These are phyloP conservation scores for Gossypium turneri DNA, from an alignment of 345 rosid species.

Conservation along the genomic window DNA sequence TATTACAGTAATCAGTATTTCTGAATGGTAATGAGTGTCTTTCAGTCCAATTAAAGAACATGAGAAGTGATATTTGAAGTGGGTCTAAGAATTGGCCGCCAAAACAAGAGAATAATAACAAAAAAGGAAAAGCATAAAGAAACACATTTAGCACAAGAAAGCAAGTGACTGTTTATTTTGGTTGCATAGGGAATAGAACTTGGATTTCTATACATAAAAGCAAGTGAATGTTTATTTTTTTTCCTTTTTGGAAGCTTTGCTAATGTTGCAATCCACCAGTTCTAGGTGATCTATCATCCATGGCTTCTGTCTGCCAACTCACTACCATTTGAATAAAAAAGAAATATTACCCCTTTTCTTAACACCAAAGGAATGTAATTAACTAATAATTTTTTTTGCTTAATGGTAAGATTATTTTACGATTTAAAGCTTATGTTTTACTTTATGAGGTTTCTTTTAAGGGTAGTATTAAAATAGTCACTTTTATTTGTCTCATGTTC, in stretches of 20 bases:
- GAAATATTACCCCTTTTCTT: conserved; percentile 29
- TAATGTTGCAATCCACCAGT: conserved; percentile 26
- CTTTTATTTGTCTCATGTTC: too few species aligned
- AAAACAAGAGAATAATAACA: conserved; percentile 28
- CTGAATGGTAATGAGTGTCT: too few species aligned
- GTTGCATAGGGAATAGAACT: conserved; percentile 31
- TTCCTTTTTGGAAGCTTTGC: conserved; percentile 21
- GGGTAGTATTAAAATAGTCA: too few species aligned
- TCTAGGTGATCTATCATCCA: conserved; percentile 26
- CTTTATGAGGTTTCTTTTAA: too few species aligned
- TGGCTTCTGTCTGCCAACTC: conserved; percentile 28
- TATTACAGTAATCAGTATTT: too few species aligned
- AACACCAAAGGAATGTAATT: conserved; percentile 34
- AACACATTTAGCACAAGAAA: conserved; percentile 45
- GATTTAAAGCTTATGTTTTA: too few species aligned
- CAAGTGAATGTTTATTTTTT: conserved; percentile 31
- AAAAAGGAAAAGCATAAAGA: conserved; percentile 45
- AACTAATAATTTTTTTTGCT: not conserved
- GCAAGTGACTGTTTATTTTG: conserved; percentile 39
- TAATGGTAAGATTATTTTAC: too few species aligned
- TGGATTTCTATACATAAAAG: conserved; percentile 49
- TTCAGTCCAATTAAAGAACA: too few species aligned
- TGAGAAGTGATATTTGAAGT: conserved; percentile 1
- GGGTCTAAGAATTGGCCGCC: conserved; percentile 34
- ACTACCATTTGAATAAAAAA: conserved; percentile 22